Conservation (phyloP, 2,329 filamentous ascomycete genomes). For the Trichoderma afroharzianum region DNA sequence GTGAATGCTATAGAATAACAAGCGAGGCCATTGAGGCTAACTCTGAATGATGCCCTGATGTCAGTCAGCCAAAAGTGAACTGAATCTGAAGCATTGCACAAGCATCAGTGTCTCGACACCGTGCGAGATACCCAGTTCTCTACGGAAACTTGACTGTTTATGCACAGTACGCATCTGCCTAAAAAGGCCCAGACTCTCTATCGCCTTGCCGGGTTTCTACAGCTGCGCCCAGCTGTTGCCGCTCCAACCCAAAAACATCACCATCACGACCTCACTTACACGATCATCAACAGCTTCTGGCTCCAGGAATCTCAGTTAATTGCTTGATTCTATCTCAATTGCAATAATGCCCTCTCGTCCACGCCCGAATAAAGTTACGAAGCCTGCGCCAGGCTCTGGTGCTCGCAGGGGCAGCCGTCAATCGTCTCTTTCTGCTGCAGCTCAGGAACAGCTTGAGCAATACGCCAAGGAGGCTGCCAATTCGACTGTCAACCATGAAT, state of each 20-base stretch:
- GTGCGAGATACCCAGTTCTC: background rate
- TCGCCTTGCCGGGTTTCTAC: conserved; percentile 22
- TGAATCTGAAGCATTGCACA: background rate
- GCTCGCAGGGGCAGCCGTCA: conserved; percentile 24
- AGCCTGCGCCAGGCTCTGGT: conserved; percentile 28
- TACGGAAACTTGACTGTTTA: background rate
- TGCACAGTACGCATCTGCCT: background rate
- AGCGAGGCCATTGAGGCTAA: background rate
- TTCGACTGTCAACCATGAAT: conserved; percentile 1
- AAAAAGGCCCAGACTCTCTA: background rate
- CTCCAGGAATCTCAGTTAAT: background rate
- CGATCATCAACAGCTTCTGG: background rate
- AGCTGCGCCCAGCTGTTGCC: conserved; percentile 24
- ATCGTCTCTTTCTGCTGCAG: conserved; percentile 24
- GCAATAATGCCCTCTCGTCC: conserved; percentile 30
- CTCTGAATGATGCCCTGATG: background rate
- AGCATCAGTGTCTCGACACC: background rate
- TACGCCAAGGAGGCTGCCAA: conserved; percentile 20
- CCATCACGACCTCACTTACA: conserved; percentile 18
- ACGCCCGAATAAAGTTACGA: conserved; percentile 44
- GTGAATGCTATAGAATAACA: background rate
- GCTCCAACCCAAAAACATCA: background rate
- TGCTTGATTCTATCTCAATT: background rate
- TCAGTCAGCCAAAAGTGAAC: background rate
- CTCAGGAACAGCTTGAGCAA: conserved; percentile 33